Evolutionary conservation across 495 filamentous ascomycete genomes (phyloP), one percentile per base, ranked within the genome.

Genomic region (Sporormia fimetaria): DNA sequence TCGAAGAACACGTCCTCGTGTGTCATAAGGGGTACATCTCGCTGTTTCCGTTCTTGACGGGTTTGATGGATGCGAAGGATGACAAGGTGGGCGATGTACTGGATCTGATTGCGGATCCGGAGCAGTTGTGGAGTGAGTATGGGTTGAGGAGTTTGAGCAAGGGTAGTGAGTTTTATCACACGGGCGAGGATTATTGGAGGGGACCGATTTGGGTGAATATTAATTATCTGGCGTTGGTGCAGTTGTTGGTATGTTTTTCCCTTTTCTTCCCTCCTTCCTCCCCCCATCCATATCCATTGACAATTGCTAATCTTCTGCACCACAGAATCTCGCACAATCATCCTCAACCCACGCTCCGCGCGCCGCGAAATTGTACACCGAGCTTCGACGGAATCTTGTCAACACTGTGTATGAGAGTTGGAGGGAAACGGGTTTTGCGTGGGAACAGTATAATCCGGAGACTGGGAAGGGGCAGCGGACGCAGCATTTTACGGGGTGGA

Each of bases 401-500:
- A 71, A 86, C 32, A 95, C 86, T 20, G 83, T 98, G 35, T 95
- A 80, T 67, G 66, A 75, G 25, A 73, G 76, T 55, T 98, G 90
- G 90, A 69, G 78, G 57, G 71, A 80, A 46, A 98, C 90, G 0
- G 87, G 88, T 12, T 98, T 95, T 61, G 90, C 92, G 7, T 98
- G 92, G 92, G 90, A 98, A 59, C 90, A 98, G 63, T 98, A 95
- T 63, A 87, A 94, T 60, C 83, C 88, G 0, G 84, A 94, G 47
- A 94, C 81, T 3, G 90, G 90, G 33, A 71, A 73, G 40, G 90
- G 90, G 22, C 92, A 96, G 67, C 74, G 90, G 34, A 96, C 87
- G 16, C 87, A 94, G 65, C 90, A 96, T 67, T 98, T 98, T 59
- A 92, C 88, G 11, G 90, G 90, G 39, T 98, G 90, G 90, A 98